Evolutionary conservation across 176 grass and related monocot genomes (phyloP), one percentile per base, ranked within the genome.

Genomic region (Paspalum vaginatum): DNA sequence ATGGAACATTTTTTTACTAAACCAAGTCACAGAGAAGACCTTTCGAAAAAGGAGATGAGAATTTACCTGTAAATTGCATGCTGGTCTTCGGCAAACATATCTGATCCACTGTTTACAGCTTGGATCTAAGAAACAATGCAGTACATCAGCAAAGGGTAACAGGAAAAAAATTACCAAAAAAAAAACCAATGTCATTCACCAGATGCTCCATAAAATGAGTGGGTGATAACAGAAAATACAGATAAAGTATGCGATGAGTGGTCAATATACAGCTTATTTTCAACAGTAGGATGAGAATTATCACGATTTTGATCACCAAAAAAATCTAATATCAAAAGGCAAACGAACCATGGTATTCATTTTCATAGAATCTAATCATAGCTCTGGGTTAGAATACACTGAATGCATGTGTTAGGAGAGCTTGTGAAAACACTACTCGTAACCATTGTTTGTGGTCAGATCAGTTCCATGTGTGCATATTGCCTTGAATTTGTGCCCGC

Each of bases 1-100:
- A 5, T 26, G 32, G 7, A 64, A 53, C 22, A n/a, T 20, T 11
- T 56, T 72, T 6, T 6, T 63, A 45, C 45, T 59, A 38, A 65
- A 9, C 24, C 11, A 9, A 7, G 4, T 21, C 75, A 17, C 13
- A 65, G 24, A 17, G 11, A 14, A 75, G 50, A 27, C 22, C 4
- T 63, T 9, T 70, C 42, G 5, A 67, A 18, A 78, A 70, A 64
- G 43, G 15, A 39, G 7, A 50, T 5, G 21, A 77, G 15, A 8
- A 40, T 24, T 85, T 86, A 86, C 88, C 74, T 89, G 83, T 82
- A 86, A 59, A 89, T 86, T 44, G 53, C 66, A 26, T 60, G 53
- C 25, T 85, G 66, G 39, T 78, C 74, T 20, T 82, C 83, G 25
- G 15, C 64, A 65, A 78, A 59, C 57, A 85, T 67, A 39, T 72